Conservation (phyloP, 2,329 filamentous ascomycete genomes). For the Penicillium sp. region DNA sequence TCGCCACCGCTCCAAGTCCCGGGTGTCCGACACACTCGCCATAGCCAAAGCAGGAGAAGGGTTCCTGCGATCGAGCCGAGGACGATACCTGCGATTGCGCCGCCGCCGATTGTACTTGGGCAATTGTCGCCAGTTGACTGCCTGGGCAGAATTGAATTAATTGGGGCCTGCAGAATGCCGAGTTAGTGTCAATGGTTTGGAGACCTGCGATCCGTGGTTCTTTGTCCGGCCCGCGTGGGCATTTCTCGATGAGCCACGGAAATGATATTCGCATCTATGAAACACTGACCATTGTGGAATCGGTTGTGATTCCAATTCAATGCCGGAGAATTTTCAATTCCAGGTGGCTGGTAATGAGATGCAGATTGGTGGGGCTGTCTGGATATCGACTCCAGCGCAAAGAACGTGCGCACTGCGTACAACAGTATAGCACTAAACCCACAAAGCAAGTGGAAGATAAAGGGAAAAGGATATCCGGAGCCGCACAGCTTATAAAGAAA, state of each 20-base stretch:
- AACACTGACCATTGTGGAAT: conserved; percentile 8
- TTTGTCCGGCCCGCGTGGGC: not conserved
- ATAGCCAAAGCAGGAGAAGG: conserved; percentile 40
- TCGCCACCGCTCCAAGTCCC: conserved; percentile 24
- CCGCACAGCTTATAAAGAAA: conserved; percentile 5
- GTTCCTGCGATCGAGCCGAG: conserved; percentile 43
- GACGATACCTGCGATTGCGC: conserved; percentile 43
- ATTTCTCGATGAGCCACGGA: conserved; percentile 1
- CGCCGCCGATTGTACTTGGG: conserved; percentile 35
- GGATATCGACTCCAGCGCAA: not conserved
- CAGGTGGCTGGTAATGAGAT: conserved; percentile 3
- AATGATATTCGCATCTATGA: not conserved
- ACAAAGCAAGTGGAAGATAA: not conserved
- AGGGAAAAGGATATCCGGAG: not conserved
- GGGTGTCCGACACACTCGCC: conserved; percentile 28
- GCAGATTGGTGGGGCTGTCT: conserved; percentile 9
- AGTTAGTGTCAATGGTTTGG: not conserved
- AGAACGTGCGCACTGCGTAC: not conserved
- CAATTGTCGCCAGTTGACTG: conserved; percentile 26
- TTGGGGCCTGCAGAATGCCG: conserved; percentile 18
- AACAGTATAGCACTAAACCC: not conserved
- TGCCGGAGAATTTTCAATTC: conserved; percentile 1
- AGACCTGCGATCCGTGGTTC: conserved; percentile 12
- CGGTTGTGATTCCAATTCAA: not conserved
- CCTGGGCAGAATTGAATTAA: conserved; percentile 22